Evolutionary conservation across 1,284 basidiomycete genomes (phyloP).

Genomic region (Pyrrhoderma lamaoense): DNA sequence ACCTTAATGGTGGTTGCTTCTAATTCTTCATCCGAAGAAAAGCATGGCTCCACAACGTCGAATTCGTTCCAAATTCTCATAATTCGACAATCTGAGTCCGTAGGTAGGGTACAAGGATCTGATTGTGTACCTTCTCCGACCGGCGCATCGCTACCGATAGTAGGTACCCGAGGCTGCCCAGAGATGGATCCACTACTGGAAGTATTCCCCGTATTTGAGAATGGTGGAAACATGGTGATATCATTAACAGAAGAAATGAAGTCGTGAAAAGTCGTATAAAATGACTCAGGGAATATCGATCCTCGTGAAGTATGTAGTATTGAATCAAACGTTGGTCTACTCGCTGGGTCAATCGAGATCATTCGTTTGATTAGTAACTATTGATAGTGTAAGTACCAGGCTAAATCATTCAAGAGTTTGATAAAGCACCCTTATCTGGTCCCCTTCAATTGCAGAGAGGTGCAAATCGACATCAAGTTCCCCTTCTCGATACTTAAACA

Average conservation of each 20-base stretch:
- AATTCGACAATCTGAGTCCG: constrained; percentile 72
- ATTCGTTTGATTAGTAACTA: constrained; percentile 85
- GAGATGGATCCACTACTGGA: constrained; percentile 24
- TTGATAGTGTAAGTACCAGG: constrained; percentile 15
- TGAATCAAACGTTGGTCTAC: constrained; percentile 78
- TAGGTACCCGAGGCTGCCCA: constrained; percentile 20
- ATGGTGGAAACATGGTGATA: constrained; percentile 40
- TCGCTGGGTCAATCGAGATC: constrained; percentile 74
- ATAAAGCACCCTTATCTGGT: constrained; percentile 55
- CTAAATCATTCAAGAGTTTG: not conserved
- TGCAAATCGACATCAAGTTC: constrained; percentile 74
- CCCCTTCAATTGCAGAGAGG: constrained; percentile 70
- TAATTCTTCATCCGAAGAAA: constrained; percentile 45
- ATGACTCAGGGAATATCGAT: constrained; percentile 82
- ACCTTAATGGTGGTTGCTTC: constrained; percentile 47
- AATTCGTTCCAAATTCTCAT: constrained; percentile 78
- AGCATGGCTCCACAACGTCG: constrained; percentile 66
- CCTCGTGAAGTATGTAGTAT: constrained; percentile 76
- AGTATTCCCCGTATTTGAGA: constrained; percentile 33
- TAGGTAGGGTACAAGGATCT: constrained; percentile 41
- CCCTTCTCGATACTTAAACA: constrained; percentile 92
- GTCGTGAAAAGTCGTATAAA: constrained; percentile 91
- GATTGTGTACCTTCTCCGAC: constrained; percentile 23
- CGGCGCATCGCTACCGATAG: constrained; percentile 24
- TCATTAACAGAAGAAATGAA: constrained; percentile 81